Evolutionary conservation across 2,329 filamentous ascomycete species (phyloP).

Genomic region (Apiospora pterosperma): DNA sequence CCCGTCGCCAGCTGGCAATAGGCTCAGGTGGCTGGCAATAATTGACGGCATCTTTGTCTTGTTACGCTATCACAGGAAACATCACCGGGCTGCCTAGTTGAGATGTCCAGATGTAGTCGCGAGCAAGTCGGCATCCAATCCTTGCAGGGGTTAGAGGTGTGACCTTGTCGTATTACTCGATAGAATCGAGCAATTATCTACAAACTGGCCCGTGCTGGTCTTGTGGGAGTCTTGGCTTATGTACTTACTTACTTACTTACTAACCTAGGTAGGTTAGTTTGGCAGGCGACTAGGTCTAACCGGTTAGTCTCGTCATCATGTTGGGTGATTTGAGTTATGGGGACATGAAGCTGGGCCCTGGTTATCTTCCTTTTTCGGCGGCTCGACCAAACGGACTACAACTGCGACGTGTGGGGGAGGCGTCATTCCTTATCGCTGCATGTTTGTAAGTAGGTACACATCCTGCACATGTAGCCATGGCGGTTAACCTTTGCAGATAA

Average conservation of each 20-base stretch:
- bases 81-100: no score
- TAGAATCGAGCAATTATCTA: constrained; percentile 11
- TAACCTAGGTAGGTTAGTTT: background rate
- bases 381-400: background rate
- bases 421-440: background rate
- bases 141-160: no score
- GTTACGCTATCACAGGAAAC: no score
- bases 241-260: no score
- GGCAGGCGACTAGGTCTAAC: no score
- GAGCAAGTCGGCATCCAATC: no score
- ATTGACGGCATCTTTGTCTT: no score
- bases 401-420: background rate
- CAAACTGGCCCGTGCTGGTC: background rate
- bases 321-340: background rate
- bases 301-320: background rate
- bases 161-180: constrained; percentile 12
- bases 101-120: no score
- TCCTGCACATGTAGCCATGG: no score
- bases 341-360: background rate
- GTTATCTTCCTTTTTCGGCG: background rate
- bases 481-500: background rate
- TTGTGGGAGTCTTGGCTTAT: background rate
- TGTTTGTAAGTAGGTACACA: background rate
- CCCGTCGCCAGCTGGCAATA: no score
- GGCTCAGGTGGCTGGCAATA: no score